Evolutionary conservation across 495 filamentous ascomycete species (phyloP), one percentile per base, ranked within the genome.

Genomic region (Penicillium canescens): DNA sequence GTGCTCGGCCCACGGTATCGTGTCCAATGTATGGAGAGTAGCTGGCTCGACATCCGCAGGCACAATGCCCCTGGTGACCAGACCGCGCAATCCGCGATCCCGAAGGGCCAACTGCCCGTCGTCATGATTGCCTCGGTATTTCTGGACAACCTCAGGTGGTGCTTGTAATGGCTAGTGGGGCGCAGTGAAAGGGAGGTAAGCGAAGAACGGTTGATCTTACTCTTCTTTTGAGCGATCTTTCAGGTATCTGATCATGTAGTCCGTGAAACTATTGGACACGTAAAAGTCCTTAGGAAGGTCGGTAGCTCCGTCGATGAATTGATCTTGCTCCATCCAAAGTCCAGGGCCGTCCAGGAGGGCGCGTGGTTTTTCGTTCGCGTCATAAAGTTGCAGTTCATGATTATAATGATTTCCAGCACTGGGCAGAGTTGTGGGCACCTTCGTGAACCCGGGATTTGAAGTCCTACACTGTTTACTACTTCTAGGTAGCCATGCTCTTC

Each of bases 131-230:
- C 73, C 73, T 28, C 64, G 56, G 54, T 76, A 74, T 43, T 67
- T 59, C 23, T 61, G 50, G 14, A 69, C 57, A 37, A 54, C 56
- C 39, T 73, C 62, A 31, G 60, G 49, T 3, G 67, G 61, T 3
- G 67, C 66, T 46, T 75, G 73, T 9, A 76, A 51, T 10, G 73
- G 73, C 73, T 71, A 76, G 49, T 76, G 72, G 8, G 72, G 73
- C 24, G 73, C 73, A 6, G 73, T 70, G 52, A 72, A 76, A 4
- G 72, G 70, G 6, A 68, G 36, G 38, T 72, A 76, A 1, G 64
- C 71, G 43, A 76, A 76, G 60, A 76, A 76, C 1, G 74, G 69
- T 35, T 67, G 45, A 31, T 70, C 58, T 36, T 56, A 61, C 52
- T 78, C 67, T 38, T 69, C 62, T 10, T 61, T 54, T 2, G 62